Conservation (phyloP, 345 rosid genomes). For the Gossypium bickii region DNA sequence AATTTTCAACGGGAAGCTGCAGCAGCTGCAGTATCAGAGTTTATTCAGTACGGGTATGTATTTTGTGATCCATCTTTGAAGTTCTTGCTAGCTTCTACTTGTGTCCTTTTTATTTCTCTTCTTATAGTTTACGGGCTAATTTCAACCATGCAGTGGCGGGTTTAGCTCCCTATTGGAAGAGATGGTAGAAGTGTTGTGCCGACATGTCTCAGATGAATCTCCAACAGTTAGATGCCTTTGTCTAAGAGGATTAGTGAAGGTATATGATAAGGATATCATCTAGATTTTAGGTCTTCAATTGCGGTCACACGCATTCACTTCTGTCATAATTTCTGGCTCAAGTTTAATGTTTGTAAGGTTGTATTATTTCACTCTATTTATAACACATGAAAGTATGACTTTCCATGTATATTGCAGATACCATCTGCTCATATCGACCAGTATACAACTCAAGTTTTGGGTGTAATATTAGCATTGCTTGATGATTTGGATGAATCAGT, state of each 20-base stretch:
- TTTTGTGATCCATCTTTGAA: background rate
- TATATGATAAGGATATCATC: slow-evolving; percentile 20
- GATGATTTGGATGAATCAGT: slow-evolving; percentile 88
- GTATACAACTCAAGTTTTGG: slow-evolving; percentile 73
- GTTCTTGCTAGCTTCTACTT: background rate
- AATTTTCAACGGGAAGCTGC: slow-evolving; percentile 90
- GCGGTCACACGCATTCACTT: background rate
- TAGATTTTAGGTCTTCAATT: slow-evolving; percentile 6
- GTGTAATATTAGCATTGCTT: slow-evolving; percentile 81
- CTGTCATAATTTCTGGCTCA: background rate
- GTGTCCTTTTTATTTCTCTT: background rate
- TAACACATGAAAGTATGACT: slow-evolving; percentile 1
- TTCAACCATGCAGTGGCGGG: slow-evolving; percentile 58
- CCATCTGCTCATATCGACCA: slow-evolving; percentile 70
- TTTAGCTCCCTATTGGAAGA: slow-evolving; percentile 71
- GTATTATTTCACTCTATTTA: background rate
- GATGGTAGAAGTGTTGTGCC: slow-evolving; percentile 91
- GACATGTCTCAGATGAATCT: slow-evolving; percentile 94
- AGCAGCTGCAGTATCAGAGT: slow-evolving; percentile 92
- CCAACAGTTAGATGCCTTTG: slow-evolving; percentile 92
- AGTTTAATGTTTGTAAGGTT: background rate
- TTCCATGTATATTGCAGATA: slow-evolving; percentile 46
- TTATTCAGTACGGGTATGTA: slow-evolving; percentile 72
- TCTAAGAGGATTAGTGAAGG: slow-evolving; percentile 93
- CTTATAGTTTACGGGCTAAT: background rate